Evolutionary conservation across 108 stramenopile genomes (phyloP), one percentile per base, ranked within the genome.

Genomic region (Cyclotella sp.): DNA sequence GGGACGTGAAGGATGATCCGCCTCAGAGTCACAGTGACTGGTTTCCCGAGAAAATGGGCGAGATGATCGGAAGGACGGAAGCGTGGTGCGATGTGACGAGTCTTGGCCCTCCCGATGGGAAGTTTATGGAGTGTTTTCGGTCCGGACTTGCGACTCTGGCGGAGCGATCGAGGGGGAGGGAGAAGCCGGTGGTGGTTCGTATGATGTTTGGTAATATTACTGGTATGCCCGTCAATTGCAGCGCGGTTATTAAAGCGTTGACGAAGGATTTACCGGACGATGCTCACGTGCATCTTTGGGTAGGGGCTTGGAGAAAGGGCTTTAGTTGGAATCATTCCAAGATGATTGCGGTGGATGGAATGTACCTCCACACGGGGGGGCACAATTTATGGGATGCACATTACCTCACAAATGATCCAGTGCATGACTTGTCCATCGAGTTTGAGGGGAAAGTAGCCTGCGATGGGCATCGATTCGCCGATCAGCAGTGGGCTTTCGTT

Each of bases 261-360:
- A 87, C 86, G 21, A 76, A 85, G 44, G 84, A 89, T 75, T 59
- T 89, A 45, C 85, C 86, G 1, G 19, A 49, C 0, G 86, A 87
- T 59, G 85, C 85, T 0, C 60, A 76, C 4, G 19, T 77, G 29
- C 81, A 83, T n/a, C 54, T 89, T 21, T 89, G 88, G 88, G 88
- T 86, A 24, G 88, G 88, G 19, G 81, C 84, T 24, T 89, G 88
- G 88, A 73, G 88, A 11, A 85, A 79, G 54, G 88, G 84, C 10
- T 77, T 84, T 41, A 71, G 53, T 40, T 89, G 88, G 88, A 89
- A 89, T 80, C 88, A 89, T 72, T 77, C 86, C 68, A 89, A 89
- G 55, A 66, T 89, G 22, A 87, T 89, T 73, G 88, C 88, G n/a
- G 86, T 89, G 13, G 88, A 89, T 69, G 86, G 88, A 30, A 84